These are phyloP conservation scores for Penicillium samsonianum DNA, from an alignment of 495 filamentous ascomycete species.

Conservation along the genomic window DNA sequence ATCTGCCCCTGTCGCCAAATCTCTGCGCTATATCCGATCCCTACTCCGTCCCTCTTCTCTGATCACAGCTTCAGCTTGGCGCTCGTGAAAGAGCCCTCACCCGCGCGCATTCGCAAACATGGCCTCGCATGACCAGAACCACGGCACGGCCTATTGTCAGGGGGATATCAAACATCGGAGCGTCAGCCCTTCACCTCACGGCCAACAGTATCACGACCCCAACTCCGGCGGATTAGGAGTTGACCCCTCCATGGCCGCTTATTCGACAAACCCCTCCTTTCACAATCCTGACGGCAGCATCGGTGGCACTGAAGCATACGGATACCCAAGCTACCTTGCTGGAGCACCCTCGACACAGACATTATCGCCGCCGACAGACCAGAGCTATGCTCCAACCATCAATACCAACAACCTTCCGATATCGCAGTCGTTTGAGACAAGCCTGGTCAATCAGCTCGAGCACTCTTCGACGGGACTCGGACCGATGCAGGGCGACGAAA, in stretches of 20 bases:
- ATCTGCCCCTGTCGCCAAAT: not conserved
- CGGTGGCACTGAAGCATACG: conserved; percentile 32
- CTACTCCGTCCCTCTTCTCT: not conserved
- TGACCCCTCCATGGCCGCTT: conserved; percentile 42
- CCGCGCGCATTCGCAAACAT: conserved; percentile 26
- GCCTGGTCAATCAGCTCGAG: conserved; percentile 40
- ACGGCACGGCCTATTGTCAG: conserved; percentile 32
- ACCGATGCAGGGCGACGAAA: conserved; percentile 36
- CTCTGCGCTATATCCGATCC: not conserved
- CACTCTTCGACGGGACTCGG: conserved; percentile 24
- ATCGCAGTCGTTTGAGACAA: conserved; percentile 44
- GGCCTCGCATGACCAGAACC: conserved; percentile 41
- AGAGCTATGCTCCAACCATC: conserved; percentile 30
- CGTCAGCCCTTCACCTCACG: conserved; percentile 45
- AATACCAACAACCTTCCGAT: conserved; percentile 36
- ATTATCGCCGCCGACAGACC: conserved; percentile 31
- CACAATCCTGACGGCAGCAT: conserved; percentile 25
- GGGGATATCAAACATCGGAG: conserved; percentile 38
- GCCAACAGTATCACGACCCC: conserved; percentile 41
- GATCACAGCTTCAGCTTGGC: conserved; percentile 17
- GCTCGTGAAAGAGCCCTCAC: conserved; percentile 22
- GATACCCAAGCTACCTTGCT: conserved; percentile 36
- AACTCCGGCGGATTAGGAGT: conserved; percentile 35
- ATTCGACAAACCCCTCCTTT: conserved; percentile 30
- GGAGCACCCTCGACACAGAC: conserved; percentile 27